These are phyloP conservation scores for Rhodotorula sphaerocarpa DNA, from an alignment of 768 basidiomycete genomes.

Conservation along the genomic window DNA sequence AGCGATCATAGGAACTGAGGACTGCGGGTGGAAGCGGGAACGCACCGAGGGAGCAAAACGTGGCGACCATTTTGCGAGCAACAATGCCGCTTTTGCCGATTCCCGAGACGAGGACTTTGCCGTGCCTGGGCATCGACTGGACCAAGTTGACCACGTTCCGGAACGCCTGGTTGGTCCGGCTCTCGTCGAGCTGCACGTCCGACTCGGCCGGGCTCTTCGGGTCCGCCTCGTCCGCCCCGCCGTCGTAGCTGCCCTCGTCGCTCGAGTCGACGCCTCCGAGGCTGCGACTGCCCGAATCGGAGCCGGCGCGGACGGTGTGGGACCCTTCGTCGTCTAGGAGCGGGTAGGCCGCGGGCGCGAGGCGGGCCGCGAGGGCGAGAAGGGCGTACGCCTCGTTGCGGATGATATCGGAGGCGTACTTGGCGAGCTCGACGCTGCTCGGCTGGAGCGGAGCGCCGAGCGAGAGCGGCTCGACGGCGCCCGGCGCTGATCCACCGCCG, in stretches of 20 bases:
- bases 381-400: slow-evolving; percentile 39
- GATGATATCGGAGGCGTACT: slow-evolving; percentile 35
- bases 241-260: slow-evolving; percentile 3
- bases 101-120: slow-evolving; percentile 37
- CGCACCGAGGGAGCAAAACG: slow-evolving; percentile 38
- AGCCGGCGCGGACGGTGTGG: no score
- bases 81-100: slow-evolving; percentile 39
- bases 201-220: neutral
- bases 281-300: neutral
- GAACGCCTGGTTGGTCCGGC: slow-evolving; percentile 33
- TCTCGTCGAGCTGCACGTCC: slow-evolving; percentile 5
- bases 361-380: slow-evolving; percentile 36
- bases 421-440: slow-evolving; percentile 9
- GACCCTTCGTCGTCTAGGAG: slow-evolving; percentile 20
- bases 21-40: neutral
- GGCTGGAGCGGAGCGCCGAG: neutral
- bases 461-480: neutral
- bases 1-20: neutral
- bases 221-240: slow-evolving; percentile 7
- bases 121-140: slow-evolving; percentile 24
- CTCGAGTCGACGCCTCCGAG: neutral
- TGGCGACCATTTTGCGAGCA: slow-evolving; percentile 38
- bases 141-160: slow-evolving; percentile 27
- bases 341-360: slow-evolving; percentile 29
- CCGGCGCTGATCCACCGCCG: no score